These are phyloP conservation scores for Kwoniella pini DNA, from an alignment of 768 basidiomycete species.

Conservation along the genomic window DNA sequence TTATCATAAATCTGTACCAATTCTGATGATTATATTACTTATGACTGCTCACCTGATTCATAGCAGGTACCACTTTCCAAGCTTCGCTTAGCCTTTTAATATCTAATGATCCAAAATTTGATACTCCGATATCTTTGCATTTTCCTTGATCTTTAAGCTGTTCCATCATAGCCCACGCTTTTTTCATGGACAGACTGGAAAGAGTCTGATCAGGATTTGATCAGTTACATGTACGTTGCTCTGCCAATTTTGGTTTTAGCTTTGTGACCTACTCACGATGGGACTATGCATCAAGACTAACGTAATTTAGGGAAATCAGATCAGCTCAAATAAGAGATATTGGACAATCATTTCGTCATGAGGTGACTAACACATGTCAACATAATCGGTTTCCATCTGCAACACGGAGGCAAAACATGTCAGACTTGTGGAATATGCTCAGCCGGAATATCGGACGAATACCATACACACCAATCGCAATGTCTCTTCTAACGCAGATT, in stretches of 20 bases:
- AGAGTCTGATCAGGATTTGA: neutral
- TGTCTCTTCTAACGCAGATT: conserved; percentile 60
- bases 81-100: conserved; percentile 48
- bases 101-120: conserved; percentile 55
- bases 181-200: conserved; percentile 24
- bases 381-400: conserved; percentile 23
- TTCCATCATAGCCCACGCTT: conserved; percentile 66
- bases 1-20: neutral
- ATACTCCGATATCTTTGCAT: conserved; percentile 56
- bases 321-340: conserved; percentile 15
- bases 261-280: conserved; percentile 22
- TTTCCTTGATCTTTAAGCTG: conserved; percentile 58
- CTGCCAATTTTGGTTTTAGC: no score
- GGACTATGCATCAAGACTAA: conserved; percentile 63
- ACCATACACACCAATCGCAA: conserved; percentile 54
- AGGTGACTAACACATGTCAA: conserved; percentile 55
- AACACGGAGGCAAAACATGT: neutral
- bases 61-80: conserved; percentile 50
- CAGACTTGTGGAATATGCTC: no score
- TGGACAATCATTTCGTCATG: neutral
- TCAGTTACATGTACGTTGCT: neutral
- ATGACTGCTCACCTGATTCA: conserved; percentile 50
- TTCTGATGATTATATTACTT: neutral
- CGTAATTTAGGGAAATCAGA: neutral
- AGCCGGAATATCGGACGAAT: conserved; percentile 51